Percentiles rank a stretch among this genome's conserved stretches.
Evolutionary conservation across 1,139 yeast species (phyloP).

Genomic region (Scheffersomyces cryptocercus): DNA sequence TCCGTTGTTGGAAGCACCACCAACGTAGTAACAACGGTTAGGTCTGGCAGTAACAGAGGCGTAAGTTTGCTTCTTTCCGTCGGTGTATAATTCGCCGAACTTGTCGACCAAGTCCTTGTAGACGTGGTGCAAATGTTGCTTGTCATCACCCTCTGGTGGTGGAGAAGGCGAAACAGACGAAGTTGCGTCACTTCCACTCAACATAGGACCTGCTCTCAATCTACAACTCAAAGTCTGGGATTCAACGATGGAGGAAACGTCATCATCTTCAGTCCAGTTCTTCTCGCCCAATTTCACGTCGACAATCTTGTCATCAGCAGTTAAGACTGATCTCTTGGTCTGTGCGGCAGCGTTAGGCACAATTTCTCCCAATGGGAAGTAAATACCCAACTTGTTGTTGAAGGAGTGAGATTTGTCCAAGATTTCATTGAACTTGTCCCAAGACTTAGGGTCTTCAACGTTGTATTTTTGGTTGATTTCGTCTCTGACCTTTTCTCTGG

Average conservation of each 20-base stretch:
- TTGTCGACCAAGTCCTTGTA: conserved; percentile 24
- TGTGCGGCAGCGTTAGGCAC: conserved; percentile 77
- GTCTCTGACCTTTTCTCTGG: conserved; percentile 77
- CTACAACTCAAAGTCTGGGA: conserved; percentile 87
- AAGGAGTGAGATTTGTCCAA: conserved; percentile 40
- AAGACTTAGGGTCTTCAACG: conserved; percentile 35
- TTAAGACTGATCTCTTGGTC: conserved; percentile 48
- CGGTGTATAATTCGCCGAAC: conserved; percentile 50
- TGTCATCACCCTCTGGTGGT: conserved; percentile 2
- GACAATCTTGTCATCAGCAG: conserved; percentile 20
- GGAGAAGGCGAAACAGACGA: conserved; percentile 5
- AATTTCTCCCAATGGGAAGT: conserved; percentile 86
- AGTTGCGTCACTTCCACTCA: conserved; percentile 13
- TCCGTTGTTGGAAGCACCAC: conserved; percentile 78
- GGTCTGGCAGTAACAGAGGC: conserved; percentile 58
- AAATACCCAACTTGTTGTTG: conserved; percentile 64
- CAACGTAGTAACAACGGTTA: conserved; percentile 74
- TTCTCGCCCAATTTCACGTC: conserved; percentile 18
- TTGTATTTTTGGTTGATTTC: conserved; percentile 51
- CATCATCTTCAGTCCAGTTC: conserved; percentile 55
- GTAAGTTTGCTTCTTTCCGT: conserved; percentile 47
- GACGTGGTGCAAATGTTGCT: conserved; percentile 14
- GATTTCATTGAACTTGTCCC: conserved; percentile 68
- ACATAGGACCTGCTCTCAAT: conserved; percentile 75
- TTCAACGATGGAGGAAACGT: conserved; percentile 77